Evolutionary conservation across 495 filamentous ascomycete species (phyloP).

Genomic region (Coniosporium apollinis): DNA sequence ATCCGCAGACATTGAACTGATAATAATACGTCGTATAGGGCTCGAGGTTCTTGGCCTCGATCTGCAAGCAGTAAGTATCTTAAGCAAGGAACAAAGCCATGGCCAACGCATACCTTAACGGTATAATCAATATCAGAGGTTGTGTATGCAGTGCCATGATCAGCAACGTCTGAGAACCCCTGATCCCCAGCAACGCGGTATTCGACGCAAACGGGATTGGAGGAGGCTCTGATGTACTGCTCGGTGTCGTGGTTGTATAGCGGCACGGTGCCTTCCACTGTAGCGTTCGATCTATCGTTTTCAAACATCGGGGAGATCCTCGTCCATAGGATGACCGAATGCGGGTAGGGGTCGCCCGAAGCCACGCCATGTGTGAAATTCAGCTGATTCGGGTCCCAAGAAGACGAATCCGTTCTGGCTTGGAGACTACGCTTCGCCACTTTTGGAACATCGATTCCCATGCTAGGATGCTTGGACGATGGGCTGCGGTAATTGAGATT

Average conservation of each 20-base stretch:
- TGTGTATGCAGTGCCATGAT: slow-evolving; percentile 37
- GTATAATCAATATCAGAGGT: slow-evolving; percentile 53
- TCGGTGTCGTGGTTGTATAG: slow-evolving; percentile 40
- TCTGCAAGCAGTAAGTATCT: too few species aligned
- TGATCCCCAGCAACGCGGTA: slow-evolving; percentile 30
- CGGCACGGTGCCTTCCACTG: slow-evolving; percentile 32
- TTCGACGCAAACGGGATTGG: slow-evolving; percentile 38
- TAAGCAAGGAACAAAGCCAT: too few species aligned
- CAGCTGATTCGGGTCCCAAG: slow-evolving; percentile 25
- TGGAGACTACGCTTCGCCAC: too few species aligned
- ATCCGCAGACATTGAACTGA: slow-evolving; percentile 24
- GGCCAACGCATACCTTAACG: slow-evolving; percentile 42
- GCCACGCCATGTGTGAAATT: slow-evolving; percentile 50
- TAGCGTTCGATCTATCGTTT: slow-evolving; percentile 38
- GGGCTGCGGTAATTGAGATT: slow-evolving; percentile 47
- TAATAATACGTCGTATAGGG: slow-evolving; percentile 42
- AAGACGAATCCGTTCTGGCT: slow-evolving; percentile 20
- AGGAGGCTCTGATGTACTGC: slow-evolving; percentile 31
- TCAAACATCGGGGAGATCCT: slow-evolving; percentile 34
- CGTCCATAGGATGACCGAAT: slow-evolving; percentile 50
- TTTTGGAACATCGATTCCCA: slow-evolving; percentile 35
- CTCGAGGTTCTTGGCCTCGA: slow-evolving; percentile 40
- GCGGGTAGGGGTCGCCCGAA: slow-evolving; percentile 46
- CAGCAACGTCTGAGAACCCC: slow-evolving; percentile 21
- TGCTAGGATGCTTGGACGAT: slow-evolving; percentile 34